Base-by-base conservation (phyloP, 176 grass and related monocot genomes). In the Microstegium vimineum region DNA sequence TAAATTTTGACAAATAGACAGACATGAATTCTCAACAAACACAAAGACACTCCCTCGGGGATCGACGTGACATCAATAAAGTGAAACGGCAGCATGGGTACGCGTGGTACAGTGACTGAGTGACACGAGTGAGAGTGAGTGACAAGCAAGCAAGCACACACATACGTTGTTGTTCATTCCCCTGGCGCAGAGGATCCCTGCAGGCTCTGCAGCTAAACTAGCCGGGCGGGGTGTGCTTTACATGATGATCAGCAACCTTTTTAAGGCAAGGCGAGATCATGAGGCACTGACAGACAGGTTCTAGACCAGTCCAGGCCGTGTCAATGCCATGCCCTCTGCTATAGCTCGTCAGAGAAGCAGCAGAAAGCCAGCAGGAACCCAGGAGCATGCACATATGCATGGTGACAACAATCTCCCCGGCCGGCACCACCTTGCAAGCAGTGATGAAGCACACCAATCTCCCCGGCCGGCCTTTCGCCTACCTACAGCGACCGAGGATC, bases 251-350 rank as follows among this genome's bases (percentile, higher is more conserved):
- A 66, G 27, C 35, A 17, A 51, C 14, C 71, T 81, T 76, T 81
- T 46, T 20, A 71, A 51, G 70, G 22, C 31, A 67, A 16, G 30
- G 23, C 27, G 30, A 60, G 28, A 66, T 81, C 47, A 47, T 62
- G 74, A 83, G 76, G 65, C 87, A 35, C 72, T 82, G 87, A 82
- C 78, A 86, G 87, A 82, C 78, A 86, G 66, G 66, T 86, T 86
- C 43, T 90, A 82, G 83, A 86, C 78, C 87, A 74, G 84, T 2
- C 33, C 33, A 47, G 49, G 71, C 41, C 51, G 77, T 36, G 82
- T 45, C 82, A 43, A 73, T 78, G 87, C 75, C 82, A 17, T 13
- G 49, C 20, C 6, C 6, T 20, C 17, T 20, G 1, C 73, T 17
- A n/a, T n/a, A n/a, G 61, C 61, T 22, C 18, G 22, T 10, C 47